These are phyloP conservation scores for Aurifilum marmelostoma DNA, from an alignment of 2,329 filamentous ascomycete genomes.

Conservation along the genomic window DNA sequence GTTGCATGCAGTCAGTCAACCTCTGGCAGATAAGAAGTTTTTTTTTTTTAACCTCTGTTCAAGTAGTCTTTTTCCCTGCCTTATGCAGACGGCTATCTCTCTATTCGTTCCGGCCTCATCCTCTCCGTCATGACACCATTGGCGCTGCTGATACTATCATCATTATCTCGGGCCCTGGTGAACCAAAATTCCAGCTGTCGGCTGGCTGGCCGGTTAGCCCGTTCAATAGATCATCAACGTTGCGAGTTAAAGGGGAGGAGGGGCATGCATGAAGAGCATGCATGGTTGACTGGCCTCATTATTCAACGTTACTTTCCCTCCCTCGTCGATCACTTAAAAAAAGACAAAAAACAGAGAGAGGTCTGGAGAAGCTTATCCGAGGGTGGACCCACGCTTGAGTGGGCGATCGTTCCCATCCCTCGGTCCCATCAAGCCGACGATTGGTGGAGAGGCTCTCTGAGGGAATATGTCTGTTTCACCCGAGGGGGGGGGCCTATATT, in stretches of 20 bases:
- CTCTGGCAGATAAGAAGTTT: conserved; percentile 3
- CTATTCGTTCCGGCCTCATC: not conserved
- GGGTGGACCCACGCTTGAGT: not conserved
- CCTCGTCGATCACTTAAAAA: not conserved
- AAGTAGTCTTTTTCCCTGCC: not conserved
- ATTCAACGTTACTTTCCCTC: not conserved
- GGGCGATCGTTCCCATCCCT: not conserved
- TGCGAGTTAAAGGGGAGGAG: not conserved
- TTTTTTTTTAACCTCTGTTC: not conserved
- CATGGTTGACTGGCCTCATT: not conserved
- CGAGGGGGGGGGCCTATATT: too few relatives aligned
- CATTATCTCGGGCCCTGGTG: not conserved
- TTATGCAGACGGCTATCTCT: not conserved
- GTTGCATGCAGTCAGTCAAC: not conserved
- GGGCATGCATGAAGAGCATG: too few relatives aligned
- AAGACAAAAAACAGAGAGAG: too few relatives aligned
- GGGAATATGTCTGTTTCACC: conserved; percentile 2
- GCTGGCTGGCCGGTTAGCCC: not conserved
- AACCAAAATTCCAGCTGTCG: not conserved
- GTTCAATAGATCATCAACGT: not conserved
- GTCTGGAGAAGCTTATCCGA: conserved; percentile 13
- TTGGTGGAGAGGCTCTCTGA: conserved; percentile 10
- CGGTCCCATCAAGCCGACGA: not conserved
- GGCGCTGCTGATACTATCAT: not conserved
- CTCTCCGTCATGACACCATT: not conserved